Conservation (phyloP, 805 yeast genomes). For the Maudiozyma bulderi region DNA sequence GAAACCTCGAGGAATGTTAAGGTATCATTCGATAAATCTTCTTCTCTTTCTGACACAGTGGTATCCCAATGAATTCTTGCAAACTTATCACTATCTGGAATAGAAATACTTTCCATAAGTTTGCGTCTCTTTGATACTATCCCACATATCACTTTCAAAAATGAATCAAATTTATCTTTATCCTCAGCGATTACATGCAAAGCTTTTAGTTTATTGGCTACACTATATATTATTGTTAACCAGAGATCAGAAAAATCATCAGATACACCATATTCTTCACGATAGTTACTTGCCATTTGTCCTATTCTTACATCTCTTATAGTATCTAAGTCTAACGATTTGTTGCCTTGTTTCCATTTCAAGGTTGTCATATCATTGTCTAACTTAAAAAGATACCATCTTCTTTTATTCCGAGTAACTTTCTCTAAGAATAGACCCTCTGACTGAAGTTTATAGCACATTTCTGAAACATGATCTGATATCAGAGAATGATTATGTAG, state of each 20-base stretch:
- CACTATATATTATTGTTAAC: constrained; percentile 71
- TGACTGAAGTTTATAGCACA: constrained; percentile 8
- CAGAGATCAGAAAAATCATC: constrained; percentile 57
- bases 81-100: constrained; percentile 49
- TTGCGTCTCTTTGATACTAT: constrained; percentile 50
- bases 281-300: constrained; percentile 68
- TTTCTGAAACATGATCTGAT: constrained; percentile 5
- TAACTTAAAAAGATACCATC: constrained; percentile 16
- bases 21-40: constrained; percentile 28
- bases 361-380: constrained; percentile 14
- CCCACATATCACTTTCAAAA: constrained; percentile 45
- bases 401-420: constrained; percentile 25
- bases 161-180: constrained; percentile 41
- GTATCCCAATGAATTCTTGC: constrained; percentile 57
- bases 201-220: constrained; percentile 58
- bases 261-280: constrained; percentile 75
- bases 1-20: constrained; percentile 59
- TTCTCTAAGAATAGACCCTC: constrained; percentile 20
- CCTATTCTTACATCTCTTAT: constrained; percentile 37
- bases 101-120: constrained; percentile 51
- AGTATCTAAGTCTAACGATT: constrained; percentile 23
- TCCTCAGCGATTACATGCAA: constrained; percentile 65
- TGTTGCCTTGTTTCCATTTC: constrained; percentile 23
- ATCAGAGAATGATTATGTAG: constrained; percentile 2
- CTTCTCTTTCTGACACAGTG: constrained; percentile 31